phyloP scores from a whole-genome alignment of 75 land plant genomes.

The Larix kaempferi region DNA sequence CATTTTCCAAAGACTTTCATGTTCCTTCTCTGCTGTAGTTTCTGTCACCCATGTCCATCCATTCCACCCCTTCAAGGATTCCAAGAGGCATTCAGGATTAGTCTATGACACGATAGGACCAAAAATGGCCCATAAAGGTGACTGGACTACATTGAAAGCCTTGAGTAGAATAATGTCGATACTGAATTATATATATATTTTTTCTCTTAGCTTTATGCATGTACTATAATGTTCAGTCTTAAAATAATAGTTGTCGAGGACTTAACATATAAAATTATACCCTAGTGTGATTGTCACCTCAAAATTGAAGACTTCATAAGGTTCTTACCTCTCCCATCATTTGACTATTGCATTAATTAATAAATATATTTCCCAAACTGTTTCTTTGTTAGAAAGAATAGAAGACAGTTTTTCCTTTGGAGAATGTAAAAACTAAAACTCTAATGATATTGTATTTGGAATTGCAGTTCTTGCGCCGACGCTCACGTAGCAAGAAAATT shows the following conservation, averaged over 20 bases:
- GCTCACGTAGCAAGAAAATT: conserved; percentile 88
- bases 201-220: no score
- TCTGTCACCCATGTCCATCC: no score
- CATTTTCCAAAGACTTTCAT: no score
- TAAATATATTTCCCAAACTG: neutral
- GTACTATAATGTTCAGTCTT: no score
- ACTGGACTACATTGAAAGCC: no score
- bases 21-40: no score
- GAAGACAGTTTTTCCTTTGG: neutral
- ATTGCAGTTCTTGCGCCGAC: conserved; percentile 81
- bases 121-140: no score
- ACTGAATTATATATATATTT: no score
- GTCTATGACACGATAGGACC: no score
- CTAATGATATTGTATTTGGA: conserved; percentile 5
- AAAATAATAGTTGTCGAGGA: neutral
- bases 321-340: neutral
- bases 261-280: neutral
- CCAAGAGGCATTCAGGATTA: no score
- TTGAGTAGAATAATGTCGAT: no score
- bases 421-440: neutral
- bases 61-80: no score
- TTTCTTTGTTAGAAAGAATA: neutral
- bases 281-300: neutral
- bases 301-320: neutral
- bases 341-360: neutral